These are phyloP conservation scores for Botrytis hyacinthi DNA, from an alignment of 2,329 filamentous ascomycete species.

Conservation along the genomic window DNA sequence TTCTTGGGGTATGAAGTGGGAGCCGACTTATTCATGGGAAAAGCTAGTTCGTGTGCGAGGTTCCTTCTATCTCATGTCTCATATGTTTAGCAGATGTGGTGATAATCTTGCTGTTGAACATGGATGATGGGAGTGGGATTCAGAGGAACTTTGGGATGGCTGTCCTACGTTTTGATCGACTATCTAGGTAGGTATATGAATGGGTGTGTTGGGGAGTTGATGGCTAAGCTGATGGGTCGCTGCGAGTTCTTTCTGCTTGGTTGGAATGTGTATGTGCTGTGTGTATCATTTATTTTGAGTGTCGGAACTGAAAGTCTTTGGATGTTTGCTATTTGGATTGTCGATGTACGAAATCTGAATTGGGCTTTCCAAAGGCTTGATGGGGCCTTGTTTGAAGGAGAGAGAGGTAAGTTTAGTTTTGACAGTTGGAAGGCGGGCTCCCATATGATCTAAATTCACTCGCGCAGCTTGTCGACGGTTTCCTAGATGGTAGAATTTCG, in stretches of 20 bases:
- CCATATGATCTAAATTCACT: too few species aligned
- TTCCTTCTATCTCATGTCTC: neutral
- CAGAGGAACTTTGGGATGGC: neutral
- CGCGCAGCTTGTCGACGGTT: too few species aligned
- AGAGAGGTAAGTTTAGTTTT: rapidly evolving
- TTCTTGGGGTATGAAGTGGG: too few species aligned
- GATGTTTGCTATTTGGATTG: neutral
- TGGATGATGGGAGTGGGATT: neutral
- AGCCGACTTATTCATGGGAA: neutral
- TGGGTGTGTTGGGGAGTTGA: neutral
- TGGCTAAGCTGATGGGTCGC: neutral
- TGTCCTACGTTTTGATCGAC: neutral
- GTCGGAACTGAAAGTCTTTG: neutral
- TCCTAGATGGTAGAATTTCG: rapidly evolving
- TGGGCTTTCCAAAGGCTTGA: neutral
- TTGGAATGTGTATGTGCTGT: too few species aligned
- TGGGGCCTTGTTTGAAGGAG: neutral
- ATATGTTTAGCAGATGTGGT: neutral
- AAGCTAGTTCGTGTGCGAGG: neutral
- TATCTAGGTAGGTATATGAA: neutral
- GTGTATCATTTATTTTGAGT: neutral
- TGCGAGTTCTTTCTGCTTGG: too few species aligned
- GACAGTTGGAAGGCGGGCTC: neutral
- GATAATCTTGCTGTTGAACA: neutral
- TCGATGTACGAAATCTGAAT: neutral